Evolutionary conservation across 495 filamentous ascomycete species (phyloP).

Genomic region (Penicillium coprophilum): DNA sequence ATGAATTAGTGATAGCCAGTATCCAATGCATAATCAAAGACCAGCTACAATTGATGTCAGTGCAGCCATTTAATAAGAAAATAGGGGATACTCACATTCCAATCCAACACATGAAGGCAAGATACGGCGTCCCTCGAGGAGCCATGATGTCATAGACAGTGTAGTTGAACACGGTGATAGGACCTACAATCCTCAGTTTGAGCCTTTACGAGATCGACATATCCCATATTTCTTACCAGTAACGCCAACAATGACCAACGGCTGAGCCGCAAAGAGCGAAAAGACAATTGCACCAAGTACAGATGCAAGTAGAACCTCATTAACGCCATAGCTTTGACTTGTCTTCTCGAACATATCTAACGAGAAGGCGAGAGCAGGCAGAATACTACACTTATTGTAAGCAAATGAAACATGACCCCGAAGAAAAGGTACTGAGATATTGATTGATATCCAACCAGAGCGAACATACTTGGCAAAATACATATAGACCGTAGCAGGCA

Average conservation of each 20-base stretch:
- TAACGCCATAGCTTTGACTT: constrained; percentile 75
- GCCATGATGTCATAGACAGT: constrained; percentile 81
- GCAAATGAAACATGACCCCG: constrained; percentile 12
- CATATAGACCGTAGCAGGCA: constrained; percentile 84
- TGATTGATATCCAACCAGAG: background rate
- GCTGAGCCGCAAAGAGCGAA: constrained; percentile 71
- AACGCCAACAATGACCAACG: constrained; percentile 86
- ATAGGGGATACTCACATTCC: constrained; percentile 54
- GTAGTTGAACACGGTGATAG: constrained; percentile 86
- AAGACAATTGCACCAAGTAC: constrained; percentile 79
- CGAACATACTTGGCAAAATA: constrained; percentile 79
- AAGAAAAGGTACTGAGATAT: background rate
- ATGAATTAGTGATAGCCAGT: constrained; percentile 74
- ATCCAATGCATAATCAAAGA: constrained; percentile 78
- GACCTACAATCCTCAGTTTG: constrained; percentile 46
- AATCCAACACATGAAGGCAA: constrained; percentile 85
- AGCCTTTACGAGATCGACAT: background rate
- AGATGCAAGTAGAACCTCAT: constrained; percentile 78
- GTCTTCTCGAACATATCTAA: constrained; percentile 86
- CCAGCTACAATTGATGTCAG: constrained; percentile 51
- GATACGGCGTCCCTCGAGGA: constrained; percentile 67
- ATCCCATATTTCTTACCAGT: constrained; percentile 53
- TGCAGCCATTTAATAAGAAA: constrained; percentile 9
- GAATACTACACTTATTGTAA: constrained; percentile 53
- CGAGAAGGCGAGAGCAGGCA: constrained; percentile 80